A percentile compares a stretch with the other conserved stretches of the same genome.
phyloP scores from a whole-genome alignment of 1,284 basidiomycete species.

The Grifola frondosa region DNA sequence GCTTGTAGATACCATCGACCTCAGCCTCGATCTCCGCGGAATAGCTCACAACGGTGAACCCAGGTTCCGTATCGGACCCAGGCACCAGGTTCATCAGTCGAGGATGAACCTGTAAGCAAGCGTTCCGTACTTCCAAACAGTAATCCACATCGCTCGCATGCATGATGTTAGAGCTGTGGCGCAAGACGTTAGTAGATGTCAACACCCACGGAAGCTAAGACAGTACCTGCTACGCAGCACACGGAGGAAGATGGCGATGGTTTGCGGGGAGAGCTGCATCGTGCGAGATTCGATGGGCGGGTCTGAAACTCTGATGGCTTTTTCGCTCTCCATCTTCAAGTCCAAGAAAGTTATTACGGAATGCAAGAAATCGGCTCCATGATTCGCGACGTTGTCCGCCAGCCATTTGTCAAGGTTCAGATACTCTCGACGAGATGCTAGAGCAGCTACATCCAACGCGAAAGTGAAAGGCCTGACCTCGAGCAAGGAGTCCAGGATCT shows the following conservation, averaged over 20 bases:
- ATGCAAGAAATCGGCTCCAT: slow-evolving; percentile 85
- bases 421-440: slow-evolving; percentile 91
- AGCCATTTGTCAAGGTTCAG: slow-evolving; percentile 97
- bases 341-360: slow-evolving; percentile 87
- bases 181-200: slow-evolving; percentile 4
- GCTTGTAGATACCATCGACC: slow-evolving; percentile 94
- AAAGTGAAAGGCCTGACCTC: slow-evolving; percentile 87
- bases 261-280: slow-evolving; percentile 80
- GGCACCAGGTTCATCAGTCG: slow-evolving; percentile 96
- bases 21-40: slow-evolving; percentile 88
- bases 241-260: slow-evolving; percentile 89
- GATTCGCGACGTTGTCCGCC: slow-evolving; percentile 77
- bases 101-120: slow-evolving; percentile 94
- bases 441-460: slow-evolving; percentile 88
- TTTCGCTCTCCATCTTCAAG: slow-evolving; percentile 90
- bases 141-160: slow-evolving; percentile 80
- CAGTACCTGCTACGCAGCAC: slow-evolving; percentile 75
- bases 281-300: slow-evolving; percentile 77
- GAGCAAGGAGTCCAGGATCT: slow-evolving; percentile 90
- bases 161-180: slow-evolving; percentile 61
- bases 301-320: slow-evolving; percentile 74
- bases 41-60: slow-evolving; percentile 88
- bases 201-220: background rate
- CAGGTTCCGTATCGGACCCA: slow-evolving; percentile 86
- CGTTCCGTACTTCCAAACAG: slow-evolving; percentile 90